Evolutionary conservation across 1,284 basidiomycete genomes (phyloP), one percentile per base, ranked within the genome.

Genomic region (Hypsizygus ulmarius): DNA sequence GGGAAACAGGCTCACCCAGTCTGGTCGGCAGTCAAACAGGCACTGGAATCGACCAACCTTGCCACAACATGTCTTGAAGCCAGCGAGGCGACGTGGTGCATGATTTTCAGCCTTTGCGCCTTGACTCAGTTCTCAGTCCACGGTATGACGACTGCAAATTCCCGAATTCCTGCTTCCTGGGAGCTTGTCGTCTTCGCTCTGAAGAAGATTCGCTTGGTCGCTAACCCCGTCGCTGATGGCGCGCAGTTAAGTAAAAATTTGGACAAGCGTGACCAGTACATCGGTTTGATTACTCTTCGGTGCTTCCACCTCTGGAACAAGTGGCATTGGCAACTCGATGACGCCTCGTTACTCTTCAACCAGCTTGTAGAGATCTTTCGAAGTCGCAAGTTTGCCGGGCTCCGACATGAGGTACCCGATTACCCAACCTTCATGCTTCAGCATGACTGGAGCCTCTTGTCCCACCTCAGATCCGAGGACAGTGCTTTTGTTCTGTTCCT

Each of bases 401-500:
- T 97, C 27, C 75, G 79, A 0, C 81, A 82, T 12, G 94, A 98
- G 61, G 61, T 58, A 15, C 71, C 82, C 42, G 89, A 90, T 52
- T 93, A 88, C 59, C 90, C 94, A 1, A 67, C 71, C 2, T 97
- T 96, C 64, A 74, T 98, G 47, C 72, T 79, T 14, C 62, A 82
- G 12, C 76, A 78, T 46, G 75, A 90, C 58, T 72, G 82, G 59
- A 64, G 66, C 1, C 67, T 83, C 9, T 72, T 91, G 1, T 73
- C 71, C 10, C 65, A 73, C n/a, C 75, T 77, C 41, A 70, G 76
- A 16, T 65, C 68, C 18, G 65, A 65, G 10, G 93, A 96, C 55
- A 84, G 86, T 1, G 82, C 90, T 4, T 96, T 90, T 63, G 79
- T 84, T 14, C 65, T 92, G 12, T 92, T 93, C 60, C 70, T 97